phyloP scores from a whole-genome alignment of 768 basidiomycete species.

The Leucosporidium creatinivorum region DNA sequence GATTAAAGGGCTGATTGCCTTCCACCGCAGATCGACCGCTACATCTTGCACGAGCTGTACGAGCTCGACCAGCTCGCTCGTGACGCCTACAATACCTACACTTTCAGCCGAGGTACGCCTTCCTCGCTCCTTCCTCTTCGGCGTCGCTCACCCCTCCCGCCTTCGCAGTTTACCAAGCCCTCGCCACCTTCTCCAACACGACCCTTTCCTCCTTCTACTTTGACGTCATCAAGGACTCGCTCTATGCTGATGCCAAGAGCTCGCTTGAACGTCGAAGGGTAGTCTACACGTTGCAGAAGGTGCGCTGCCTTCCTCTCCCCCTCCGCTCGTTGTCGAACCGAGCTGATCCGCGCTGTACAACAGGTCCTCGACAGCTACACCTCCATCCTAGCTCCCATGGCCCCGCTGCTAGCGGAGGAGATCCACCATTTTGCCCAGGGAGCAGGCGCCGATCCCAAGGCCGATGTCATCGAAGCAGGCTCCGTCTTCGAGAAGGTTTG shows the following conservation, averaged over 20 bases:
- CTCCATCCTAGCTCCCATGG: constrained; percentile 65
- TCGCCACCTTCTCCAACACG: constrained; percentile 70
- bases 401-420: constrained; percentile 88
- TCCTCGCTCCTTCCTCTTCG: background rate
- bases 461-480: constrained; percentile 28
- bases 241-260: constrained; percentile 62
- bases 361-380: constrained; percentile 56
- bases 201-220: constrained; percentile 87
- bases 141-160: background rate
- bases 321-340: background rate
- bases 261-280: constrained; percentile 57
- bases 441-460: constrained; percentile 27
- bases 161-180: constrained; percentile 57
- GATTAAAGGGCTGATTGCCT: background rate
- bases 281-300: constrained; percentile 64
- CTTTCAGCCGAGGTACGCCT: constrained; percentile 69
- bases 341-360: background rate
- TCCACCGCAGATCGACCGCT: constrained; percentile 63
- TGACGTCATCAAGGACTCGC: constrained; percentile 77
- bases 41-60: constrained; percentile 76
- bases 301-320: constrained; percentile 38
- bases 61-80: constrained; percentile 60
- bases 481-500: constrained; percentile 72
- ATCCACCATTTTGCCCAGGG: constrained; percentile 48
- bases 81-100: constrained; percentile 62